Percentiles rank a stretch among this genome's conserved stretches.
Evolutionary conservation across 306 rosid species (phyloP).

Genomic region (Alnus rubra): DNA sequence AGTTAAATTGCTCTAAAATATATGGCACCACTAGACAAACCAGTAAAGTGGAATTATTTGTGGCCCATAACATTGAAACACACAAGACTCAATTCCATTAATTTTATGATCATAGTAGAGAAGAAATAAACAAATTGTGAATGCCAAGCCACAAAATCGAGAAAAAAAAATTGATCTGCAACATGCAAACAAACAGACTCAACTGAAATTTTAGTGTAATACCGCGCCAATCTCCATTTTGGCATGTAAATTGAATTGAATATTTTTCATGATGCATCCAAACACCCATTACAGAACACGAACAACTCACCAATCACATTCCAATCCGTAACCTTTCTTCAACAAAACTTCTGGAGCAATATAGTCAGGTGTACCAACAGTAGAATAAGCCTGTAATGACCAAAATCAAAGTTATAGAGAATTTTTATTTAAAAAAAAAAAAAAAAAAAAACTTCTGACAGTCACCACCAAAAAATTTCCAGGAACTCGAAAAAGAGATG

Average conservation of each 20-base stretch:
- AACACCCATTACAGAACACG: background rate
- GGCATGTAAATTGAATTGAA: background rate
- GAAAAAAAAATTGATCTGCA: background rate
- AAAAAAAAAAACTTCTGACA: constrained; percentile 1
- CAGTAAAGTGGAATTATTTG: background rate
- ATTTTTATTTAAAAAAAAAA: background rate
- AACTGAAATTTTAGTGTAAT: background rate
- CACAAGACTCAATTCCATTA: background rate
- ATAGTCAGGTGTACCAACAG: constrained; percentile 99
- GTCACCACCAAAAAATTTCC: background rate
- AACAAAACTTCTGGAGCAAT: constrained; percentile 99
- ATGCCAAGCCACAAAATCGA: background rate
- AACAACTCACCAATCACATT: constrained; percentile 92
- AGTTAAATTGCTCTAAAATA: constrained; percentile 8
- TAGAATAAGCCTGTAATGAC: constrained; percentile 89
- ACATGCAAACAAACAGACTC: background rate
- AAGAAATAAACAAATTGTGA: background rate
- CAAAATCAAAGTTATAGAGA: constrained; percentile 29
- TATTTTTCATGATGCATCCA: background rate
- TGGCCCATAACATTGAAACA: constrained; percentile 2
- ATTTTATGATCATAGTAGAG: constrained; percentile 4
- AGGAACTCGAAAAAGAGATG: background rate
- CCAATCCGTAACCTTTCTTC: constrained; percentile 98
- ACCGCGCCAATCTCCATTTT: background rate
- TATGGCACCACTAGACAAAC: background rate